Evolutionary conservation across 805 yeast genomes (phyloP), one percentile per base, ranked within the genome.

Genomic region (Scheffersomyces coipomensis): DNA sequence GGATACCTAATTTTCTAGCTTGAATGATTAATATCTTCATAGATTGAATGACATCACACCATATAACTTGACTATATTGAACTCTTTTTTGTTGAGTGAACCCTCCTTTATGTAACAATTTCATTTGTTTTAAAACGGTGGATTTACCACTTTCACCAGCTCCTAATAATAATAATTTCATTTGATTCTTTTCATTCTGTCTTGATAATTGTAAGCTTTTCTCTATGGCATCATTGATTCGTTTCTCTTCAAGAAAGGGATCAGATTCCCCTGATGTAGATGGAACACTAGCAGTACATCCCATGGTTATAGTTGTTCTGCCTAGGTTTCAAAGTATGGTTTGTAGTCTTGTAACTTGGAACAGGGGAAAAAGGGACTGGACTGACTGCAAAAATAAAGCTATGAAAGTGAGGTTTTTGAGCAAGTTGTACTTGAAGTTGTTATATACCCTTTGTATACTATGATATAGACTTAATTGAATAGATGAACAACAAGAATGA

Each of bases 91-190:
- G 85, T 35, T 76, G 76, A 1, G 85, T 71, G 64, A 91, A 93
- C 2, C 96, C 95, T 32, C 85, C 83, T 43, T 88, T 85, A 58
- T 93, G 97, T 30, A 89, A 61, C 13, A 93, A 70, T 50, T 85
- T 79, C 80, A 90, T 75, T 58, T 90, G 97, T 60, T 90, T 90
- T 48, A 90, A 65, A 5, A 90, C 96, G 0, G 98, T 90, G 2
- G 96, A 85, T 58, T 90, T 90, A 5, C 98, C 97, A 37, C 91
- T 82, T 57, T 90, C 98, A 4, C 97, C 98, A 0, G 98, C 87
- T 30, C 98, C 97, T 25, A 89, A 64, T n/a, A 91, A 68, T 29
- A 91, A 62, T 44, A 91, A 68, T 57, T 84, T 88, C 25, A 84
- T 75, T 48, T 78, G 83, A 43, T 78, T 76, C 51, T 73, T 78